These are phyloP conservation scores for Arbutus unedo DNA, from an alignment of 148 eudicot species.

Conservation along the genomic window DNA sequence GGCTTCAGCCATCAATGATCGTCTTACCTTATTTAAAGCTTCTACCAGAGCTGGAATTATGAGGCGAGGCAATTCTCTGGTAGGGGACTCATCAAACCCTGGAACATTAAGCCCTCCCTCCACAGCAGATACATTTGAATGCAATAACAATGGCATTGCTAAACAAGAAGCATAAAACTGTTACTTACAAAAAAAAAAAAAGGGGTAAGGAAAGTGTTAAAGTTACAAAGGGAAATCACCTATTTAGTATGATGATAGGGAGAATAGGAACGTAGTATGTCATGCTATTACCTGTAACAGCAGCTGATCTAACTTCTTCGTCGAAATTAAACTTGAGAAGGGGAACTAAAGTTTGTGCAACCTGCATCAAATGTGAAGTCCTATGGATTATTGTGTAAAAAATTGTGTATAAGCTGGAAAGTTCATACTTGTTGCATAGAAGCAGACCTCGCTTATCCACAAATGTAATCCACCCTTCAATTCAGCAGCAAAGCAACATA, in stretches of 20 bases:
- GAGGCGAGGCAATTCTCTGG: constrained; percentile 37
- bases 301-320: constrained; percentile 49
- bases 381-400: too few relatives aligned
- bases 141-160: constrained; percentile 48
- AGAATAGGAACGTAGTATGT: too few relatives aligned
- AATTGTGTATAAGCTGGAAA: not conserved
- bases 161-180: constrained; percentile 8
- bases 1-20: not conserved
- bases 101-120: constrained; percentile 38
- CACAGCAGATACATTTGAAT: constrained; percentile 42
- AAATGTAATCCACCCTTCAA: constrained; percentile 34
- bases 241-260: too few relatives aligned
- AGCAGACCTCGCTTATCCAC: constrained; percentile 22
- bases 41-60: constrained; percentile 48
- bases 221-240: constrained; percentile 1
- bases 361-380: constrained; percentile 22
- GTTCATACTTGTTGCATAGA: constrained; percentile 26
- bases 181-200: not conserved
- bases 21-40: constrained; percentile 42
- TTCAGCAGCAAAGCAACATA: constrained; percentile 52
- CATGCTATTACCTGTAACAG: constrained; percentile 33
- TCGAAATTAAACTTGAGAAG: constrained; percentile 51
- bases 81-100: constrained; percentile 41
- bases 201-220: not conserved
- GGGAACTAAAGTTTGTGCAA: constrained; percentile 48